These are phyloP conservation scores for Hanseniaspora thailandica DNA, from an alignment of 805 yeast species.

Conservation along the genomic window DNA sequence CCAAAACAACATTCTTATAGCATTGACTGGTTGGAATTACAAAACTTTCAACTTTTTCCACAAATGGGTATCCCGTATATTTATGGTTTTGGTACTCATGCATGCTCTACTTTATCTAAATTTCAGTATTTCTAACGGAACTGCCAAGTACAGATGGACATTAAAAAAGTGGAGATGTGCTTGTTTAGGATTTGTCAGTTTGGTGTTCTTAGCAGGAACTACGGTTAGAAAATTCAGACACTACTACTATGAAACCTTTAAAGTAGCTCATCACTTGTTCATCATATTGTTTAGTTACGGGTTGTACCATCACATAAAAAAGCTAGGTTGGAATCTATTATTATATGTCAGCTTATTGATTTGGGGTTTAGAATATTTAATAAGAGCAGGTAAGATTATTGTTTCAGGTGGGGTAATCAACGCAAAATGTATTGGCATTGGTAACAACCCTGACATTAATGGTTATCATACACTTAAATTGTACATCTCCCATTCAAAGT, in stretches of 20 bases:
- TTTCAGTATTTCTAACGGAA: constrained; percentile 30
- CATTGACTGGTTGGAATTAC: constrained; percentile 51
- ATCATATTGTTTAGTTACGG: constrained; percentile 35
- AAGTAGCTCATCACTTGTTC: constrained; percentile 34
- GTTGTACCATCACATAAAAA: constrained; percentile 37
- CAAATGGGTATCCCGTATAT: constrained; percentile 40
- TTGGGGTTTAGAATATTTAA: constrained; percentile 35
- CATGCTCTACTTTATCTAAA: constrained; percentile 33
- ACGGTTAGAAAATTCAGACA: constrained; percentile 26
- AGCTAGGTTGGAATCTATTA: constrained; percentile 35
- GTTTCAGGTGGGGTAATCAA: constrained; percentile 24
- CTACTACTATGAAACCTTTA: constrained; percentile 35
- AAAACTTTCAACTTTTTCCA: constrained; percentile 57
- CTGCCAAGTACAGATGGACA: constrained; percentile 31
- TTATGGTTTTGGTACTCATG: constrained; percentile 30
- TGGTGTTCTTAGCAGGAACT: constrained; percentile 27
- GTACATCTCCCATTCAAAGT: constrained; percentile 34
- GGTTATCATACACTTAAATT: constrained; percentile 34
- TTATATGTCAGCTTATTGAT: constrained; percentile 30
- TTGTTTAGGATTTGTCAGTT: constrained; percentile 22
- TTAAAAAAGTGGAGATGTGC: constrained; percentile 37
- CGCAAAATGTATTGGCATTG: constrained; percentile 21
- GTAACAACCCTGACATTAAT: background rate
- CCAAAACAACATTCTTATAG: constrained; percentile 55
- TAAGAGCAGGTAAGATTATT: constrained; percentile 29